Conservation (phyloP, 805 yeast species). For the Barnettozyma populi region DNA sequence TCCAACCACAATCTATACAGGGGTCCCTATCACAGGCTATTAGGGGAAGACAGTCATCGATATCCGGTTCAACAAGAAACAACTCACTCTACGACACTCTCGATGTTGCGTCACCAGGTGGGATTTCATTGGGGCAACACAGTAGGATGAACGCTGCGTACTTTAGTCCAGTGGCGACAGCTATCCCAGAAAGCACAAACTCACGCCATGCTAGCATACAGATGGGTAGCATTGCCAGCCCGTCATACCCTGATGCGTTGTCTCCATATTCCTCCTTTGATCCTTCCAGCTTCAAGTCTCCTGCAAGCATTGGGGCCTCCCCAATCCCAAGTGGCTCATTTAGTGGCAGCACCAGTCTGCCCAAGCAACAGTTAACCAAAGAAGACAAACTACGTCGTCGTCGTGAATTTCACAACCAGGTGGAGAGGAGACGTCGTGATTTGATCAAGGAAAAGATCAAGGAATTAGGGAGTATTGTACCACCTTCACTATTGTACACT, state of each 20-base stretch:
- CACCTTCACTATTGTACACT: conserved; percentile 57
- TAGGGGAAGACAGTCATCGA: conserved; percentile 5
- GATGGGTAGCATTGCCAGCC: conserved; percentile 4
- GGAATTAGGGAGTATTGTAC: conserved; percentile 76
- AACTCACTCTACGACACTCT: conserved; percentile 22
- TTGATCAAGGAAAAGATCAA: conserved; percentile 83
- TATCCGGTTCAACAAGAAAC: conserved; percentile 11
- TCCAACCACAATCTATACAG: conserved; percentile 16
- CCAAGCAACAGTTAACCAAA: conserved; percentile 35
- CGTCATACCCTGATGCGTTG: conserved; percentile 21
- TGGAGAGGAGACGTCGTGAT: conserved; percentile 88
- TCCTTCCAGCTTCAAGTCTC: conserved; percentile 25
- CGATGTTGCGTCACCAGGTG: conserved; percentile 16
- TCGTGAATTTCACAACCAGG: conserved; percentile 90
- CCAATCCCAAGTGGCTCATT: conserved; percentile 27
- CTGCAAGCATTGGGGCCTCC: conserved; percentile 25
- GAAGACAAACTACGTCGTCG: conserved; percentile 74
- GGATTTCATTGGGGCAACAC: conserved; percentile 11
- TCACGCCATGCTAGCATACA: conserved; percentile 4
- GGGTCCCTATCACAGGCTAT: conserved; percentile 4
- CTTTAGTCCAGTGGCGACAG: conserved; percentile 22
- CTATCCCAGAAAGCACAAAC: conserved; percentile 10
- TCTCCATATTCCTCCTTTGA: conserved; percentile 26
- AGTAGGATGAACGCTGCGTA: conserved; percentile 17
- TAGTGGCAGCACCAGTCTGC: conserved; percentile 25